These are phyloP conservation scores for Metarhizium sp. DNA, from an alignment of 2,329 filamentous ascomycete genomes.

Conservation along the genomic window DNA sequence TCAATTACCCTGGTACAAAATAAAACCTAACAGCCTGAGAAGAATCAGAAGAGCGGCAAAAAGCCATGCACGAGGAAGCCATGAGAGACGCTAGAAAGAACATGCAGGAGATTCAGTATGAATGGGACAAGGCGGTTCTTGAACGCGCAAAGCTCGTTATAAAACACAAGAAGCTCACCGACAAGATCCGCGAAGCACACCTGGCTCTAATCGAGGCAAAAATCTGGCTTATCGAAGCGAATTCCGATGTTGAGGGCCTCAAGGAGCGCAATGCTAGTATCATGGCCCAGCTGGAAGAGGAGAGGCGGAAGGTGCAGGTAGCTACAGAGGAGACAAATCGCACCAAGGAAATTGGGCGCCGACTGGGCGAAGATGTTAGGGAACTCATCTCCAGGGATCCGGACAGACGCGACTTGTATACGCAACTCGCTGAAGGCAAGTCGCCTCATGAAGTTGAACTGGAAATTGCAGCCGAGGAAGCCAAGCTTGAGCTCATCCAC, in stretches of 20 bases:
- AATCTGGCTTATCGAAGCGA: constrained; percentile 66
- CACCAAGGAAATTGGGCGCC: constrained; percentile 23
- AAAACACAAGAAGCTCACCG: constrained; percentile 48
- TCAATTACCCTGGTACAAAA: neutral
- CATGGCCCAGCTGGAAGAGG: constrained; percentile 38
- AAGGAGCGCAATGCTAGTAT: constrained; percentile 55
- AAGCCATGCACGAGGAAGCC: constrained; percentile 19
- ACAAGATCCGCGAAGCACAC: constrained; percentile 51
- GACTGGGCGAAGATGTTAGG: constrained; percentile 25
- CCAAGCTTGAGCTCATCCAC: constrained; percentile 71
- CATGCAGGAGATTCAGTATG: constrained; percentile 40
- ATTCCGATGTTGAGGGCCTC: constrained; percentile 69
- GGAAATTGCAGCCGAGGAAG: constrained; percentile 65
- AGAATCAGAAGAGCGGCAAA: constrained; percentile 28
- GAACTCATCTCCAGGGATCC: constrained; percentile 30
- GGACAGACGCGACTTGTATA: constrained; percentile 30
- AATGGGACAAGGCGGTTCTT: constrained; percentile 46
- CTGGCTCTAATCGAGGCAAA: constrained; percentile 59
- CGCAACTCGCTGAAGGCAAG: constrained; percentile 35
- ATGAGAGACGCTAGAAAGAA: constrained; percentile 22
- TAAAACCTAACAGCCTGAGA: constrained; percentile 11
- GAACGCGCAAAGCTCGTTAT: constrained; percentile 46
- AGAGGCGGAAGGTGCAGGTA: constrained; percentile 24
- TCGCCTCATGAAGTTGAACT: constrained; percentile 56
- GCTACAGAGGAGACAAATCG: constrained; percentile 29